Conservation (phyloP, 768 basidiomycete species). For the Dictyophora rubrovolvata region DNA sequence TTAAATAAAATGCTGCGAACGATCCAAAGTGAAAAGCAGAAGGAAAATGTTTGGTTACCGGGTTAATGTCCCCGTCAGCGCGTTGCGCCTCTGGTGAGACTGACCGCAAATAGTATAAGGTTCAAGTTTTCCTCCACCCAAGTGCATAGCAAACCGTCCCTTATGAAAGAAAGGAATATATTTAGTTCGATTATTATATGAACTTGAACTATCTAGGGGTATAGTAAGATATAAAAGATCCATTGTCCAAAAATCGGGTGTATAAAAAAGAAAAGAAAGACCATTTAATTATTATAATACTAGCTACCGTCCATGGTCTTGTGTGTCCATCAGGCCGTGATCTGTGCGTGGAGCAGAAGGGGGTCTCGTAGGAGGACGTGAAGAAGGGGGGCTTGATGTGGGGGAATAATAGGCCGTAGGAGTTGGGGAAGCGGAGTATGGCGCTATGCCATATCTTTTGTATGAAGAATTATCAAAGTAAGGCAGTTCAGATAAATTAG, state of each 20-base stretch:
- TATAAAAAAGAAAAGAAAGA: not conserved
- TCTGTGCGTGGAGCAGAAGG: slow-evolving; percentile 5
- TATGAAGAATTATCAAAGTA: not conserved
- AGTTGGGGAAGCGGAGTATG: not conserved
- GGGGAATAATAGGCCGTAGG: not conserved
- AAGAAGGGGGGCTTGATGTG: slow-evolving; percentile 5
- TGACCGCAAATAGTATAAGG: too few relatives aligned
- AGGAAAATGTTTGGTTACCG: too few relatives aligned
- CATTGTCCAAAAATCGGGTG: not conserved
- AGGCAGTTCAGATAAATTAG: not conserved
- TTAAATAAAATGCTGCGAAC: too few relatives aligned
- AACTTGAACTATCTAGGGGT: not conserved
- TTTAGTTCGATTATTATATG: not conserved
- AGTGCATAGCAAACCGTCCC: too few relatives aligned
- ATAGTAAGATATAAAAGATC: not conserved
- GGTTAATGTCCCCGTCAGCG: too few relatives aligned
- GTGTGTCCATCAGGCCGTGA: slow-evolving; percentile 2
- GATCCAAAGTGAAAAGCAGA: too few relatives aligned
- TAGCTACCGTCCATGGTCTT: not conserved
- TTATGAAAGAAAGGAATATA: not conserved
- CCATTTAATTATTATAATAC: not conserved
- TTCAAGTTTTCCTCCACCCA: too few relatives aligned
- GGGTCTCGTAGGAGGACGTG: slow-evolving; percentile 5
- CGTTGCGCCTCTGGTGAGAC: too few relatives aligned
- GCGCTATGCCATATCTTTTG: not conserved